Evolutionary conservation across 139 green algal genomes (phyloP), one percentile per base, ranked within the genome.

Genomic region (Ettlia oleoabundans): DNA sequence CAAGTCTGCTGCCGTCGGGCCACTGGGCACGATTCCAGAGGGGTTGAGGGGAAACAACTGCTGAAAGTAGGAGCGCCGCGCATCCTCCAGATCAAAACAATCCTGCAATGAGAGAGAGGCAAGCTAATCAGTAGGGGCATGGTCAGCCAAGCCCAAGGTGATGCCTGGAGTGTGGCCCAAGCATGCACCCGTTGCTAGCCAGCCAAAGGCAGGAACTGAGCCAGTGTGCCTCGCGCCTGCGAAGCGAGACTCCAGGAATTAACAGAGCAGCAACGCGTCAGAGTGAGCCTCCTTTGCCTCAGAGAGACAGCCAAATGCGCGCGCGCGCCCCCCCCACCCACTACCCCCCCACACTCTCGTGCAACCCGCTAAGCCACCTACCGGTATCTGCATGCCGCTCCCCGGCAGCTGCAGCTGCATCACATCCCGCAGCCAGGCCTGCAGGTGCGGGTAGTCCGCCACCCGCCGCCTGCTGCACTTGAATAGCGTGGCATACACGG

Each of bases 11-110:
- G 78, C 65, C 32, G 86, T 93, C 2, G 93, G 94, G 0, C 93
- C 94, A 4, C 74, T 67, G 3, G 94, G 88, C 13, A 99, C 82
- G 58, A 99, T 97, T 35, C 93, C 95, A 8, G 90, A 82, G 1
- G 96, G 94, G 83, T 99, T 99, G 3, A 99, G 85, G 0, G 96
- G 96, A 81, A 99, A 99, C 18, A 99, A 90, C 67, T 88, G 87
- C 7, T 47, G 75, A 74, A 90, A 97, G 84, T 99, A 99, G 68
- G 82, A 93, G 2, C 64, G 62, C 0, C 92, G 82, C 2, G 92
- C 92, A 5, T 88, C 93, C 15, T 94, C 93, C 26, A 98, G 76
- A 81, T 99, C 92, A 0, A 98, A 95, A 52, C 52, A 76, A 53
- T 77, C 41, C n/a, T 73, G 66, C 33, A 73, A 26, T n/a, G 3